Base-by-base conservation (phyloP, 2,329 filamentous ascomycete genomes). In the Nemania abortiva region DNA sequence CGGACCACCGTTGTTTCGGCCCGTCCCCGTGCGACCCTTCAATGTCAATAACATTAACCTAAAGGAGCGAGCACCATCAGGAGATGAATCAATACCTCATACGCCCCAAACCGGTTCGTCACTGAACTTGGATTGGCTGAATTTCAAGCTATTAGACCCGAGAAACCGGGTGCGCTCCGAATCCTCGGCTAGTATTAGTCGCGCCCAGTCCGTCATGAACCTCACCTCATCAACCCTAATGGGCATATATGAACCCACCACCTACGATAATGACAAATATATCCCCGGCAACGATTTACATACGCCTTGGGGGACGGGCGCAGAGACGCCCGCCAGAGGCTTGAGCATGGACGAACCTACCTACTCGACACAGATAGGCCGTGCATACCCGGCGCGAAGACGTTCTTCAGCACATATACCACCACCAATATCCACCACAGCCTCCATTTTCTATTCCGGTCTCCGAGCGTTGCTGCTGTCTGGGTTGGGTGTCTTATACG, bases 141-240 rank as follows among this genome's bases (percentile, higher is more conserved):
- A 81, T 73, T 75, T 78, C 49, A 78, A 77, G 27, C 69, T 78
- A 22, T 74, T 76, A 57, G 70, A 76, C 65, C 68, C 74, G 20
- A 66, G 70, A 53, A 75, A 68, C 63, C 74, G 68, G 34, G 49
- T 57, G 34, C 64, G 67, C 29, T 71, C 69, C 45, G 74, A 74
- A 27, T 80, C 79, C n/a, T 79, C 79, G 34, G 75, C 74, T 56
- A 82, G 86, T 60, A 84, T 89, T 72, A 91, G 88, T 77, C 89
- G 93, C 67, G 92, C 91, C 27, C 89, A 91, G 72, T 97, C 94
- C 10, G 88, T 94, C 66, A 84, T 94, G 77, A 97, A 98, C 78
- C 86, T 99, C 69, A 97, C 94, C 3, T 91, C 92, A 10, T 95
- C 94, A 1, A 97, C 96, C 0, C 87, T 99, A 5, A 92, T 92